phyloP scores from a whole-genome alignment of 129 eudicot genomes.

The Erigeron canadensis region DNA sequence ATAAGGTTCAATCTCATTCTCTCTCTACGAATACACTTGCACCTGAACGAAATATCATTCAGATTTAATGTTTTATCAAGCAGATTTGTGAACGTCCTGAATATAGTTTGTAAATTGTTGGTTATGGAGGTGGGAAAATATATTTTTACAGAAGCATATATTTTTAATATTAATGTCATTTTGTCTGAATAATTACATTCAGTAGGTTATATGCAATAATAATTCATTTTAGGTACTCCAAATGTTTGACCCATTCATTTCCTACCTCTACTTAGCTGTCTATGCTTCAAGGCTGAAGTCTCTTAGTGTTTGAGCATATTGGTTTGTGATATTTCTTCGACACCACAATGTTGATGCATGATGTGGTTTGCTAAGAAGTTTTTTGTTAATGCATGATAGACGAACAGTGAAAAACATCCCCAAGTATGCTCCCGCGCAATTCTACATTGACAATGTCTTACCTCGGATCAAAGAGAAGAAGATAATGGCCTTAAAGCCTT shows the following conservation, averaged over 20 bases:
- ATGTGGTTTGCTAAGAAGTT: constrained; percentile 15
- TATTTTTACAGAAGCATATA: too few species aligned
- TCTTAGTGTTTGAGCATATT: neutral
- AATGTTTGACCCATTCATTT: too few species aligned
- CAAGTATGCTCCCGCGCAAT: constrained; percentile 94
- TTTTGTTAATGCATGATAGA: constrained; percentile 42
- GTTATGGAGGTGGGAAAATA: too few species aligned
- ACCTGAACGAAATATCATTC: constrained; percentile 7
- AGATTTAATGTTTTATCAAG: constrained; percentile 16
- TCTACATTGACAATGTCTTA: constrained; percentile 90
- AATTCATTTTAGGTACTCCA: too few species aligned
- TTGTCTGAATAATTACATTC: too few species aligned
- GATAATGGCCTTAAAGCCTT: constrained; percentile 95
- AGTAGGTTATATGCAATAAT: too few species aligned
- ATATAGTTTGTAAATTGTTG: neutral
- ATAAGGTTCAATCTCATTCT: constrained; percentile 56
- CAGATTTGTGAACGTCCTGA: neutral
- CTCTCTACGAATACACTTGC: constrained; percentile 8
- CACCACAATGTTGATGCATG: constrained; percentile 7
- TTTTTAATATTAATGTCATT: too few species aligned
- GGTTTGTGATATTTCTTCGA: constrained; percentile 1
- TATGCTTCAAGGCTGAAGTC: constrained; percentile 4
- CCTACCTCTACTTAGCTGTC: neutral
- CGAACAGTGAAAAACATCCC: constrained; percentile 96
- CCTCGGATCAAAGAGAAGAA: constrained; percentile 96